Base-by-base conservation (phyloP, 495 filamentous ascomycete genomes). In the Xylaria grammica region DNA sequence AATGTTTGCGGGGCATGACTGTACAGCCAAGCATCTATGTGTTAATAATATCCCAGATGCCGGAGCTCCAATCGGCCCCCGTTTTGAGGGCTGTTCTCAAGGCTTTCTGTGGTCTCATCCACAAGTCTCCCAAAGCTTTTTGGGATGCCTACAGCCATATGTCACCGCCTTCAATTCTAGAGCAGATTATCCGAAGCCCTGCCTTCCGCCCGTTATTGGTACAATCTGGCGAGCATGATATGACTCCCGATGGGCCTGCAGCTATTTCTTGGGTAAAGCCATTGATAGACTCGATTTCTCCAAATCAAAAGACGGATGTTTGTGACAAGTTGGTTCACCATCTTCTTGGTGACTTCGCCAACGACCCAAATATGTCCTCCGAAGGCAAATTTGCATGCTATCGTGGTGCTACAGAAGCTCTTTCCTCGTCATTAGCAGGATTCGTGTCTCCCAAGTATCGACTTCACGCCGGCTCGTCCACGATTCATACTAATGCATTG, bases 111-210 rank as follows among this genome's bases (percentile, higher is more conserved):
- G 80, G 74, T 10, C 80, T 97, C 15, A 77, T 97, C 46, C 84
- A 87, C 60, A 90, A 90, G 62, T 89, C 91, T 0, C 84, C 91
- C 0, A 84, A 82, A 46, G 89, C 90, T 60, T 96, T 96, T 68
- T 97, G 93, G 93, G 88, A 89, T 65, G 90, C 92, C 1, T 90
- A 92, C 79, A 90, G 90, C 32, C 82, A 89, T 17, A 90, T 93
- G 49, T 89, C 90, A 1, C 89, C 91, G 7, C 85, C 87, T 32
- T 81, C 86, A 29, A 81, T 96, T 44, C 85, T 90, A 51, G 91
- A 96, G 65, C 85, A 90, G 55, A 85, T 95, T 50, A 89, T 94
- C 71, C 84, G 84, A 55, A 92, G 88, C 66, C 84, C 87, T 19
- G 86, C 87, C 36, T 89, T 92, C 65, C 81, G 85, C 45, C 73